Evolutionary conservation across 768 basidiomycete species (phyloP).

Genomic region (Trametes cingulata): DNA sequence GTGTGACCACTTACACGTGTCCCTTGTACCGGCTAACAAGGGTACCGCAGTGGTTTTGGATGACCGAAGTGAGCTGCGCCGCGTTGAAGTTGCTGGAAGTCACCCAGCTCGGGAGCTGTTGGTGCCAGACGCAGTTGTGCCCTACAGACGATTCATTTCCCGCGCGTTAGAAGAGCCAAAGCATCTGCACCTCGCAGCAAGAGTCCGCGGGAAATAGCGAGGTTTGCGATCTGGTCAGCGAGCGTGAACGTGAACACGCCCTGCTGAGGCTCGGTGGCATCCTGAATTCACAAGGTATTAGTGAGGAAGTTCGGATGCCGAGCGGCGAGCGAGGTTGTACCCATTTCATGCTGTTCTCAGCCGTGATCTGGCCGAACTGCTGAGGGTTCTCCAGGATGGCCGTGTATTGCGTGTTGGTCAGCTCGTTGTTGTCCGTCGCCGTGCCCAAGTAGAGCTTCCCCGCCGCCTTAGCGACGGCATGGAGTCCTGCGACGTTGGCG

Average conservation of each 20-base stretch:
- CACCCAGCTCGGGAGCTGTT: conserved; percentile 54
- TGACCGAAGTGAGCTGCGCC: conserved; percentile 42
- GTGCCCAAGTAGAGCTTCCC: conserved; percentile 50
- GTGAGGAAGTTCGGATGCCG: too few relatives aligned
- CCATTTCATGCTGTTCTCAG: conserved; percentile 50
- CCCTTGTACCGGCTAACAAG: conserved; percentile 55
- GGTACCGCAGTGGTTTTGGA: conserved; percentile 51
- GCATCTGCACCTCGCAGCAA: conserved; percentile 41
- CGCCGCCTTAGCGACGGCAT: conserved; percentile 39
- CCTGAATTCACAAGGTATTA: too few relatives aligned
- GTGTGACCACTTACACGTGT: conserved; percentile 40
- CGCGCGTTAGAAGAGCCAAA: background rate
- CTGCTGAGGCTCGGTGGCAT: conserved; percentile 51
- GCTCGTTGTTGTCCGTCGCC: conserved; percentile 48
- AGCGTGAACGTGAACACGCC: conserved; percentile 48
- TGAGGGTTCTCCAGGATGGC: conserved; percentile 39
- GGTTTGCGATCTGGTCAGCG: conserved; percentile 46
- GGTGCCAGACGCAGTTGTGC: conserved; percentile 49
- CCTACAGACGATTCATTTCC: conserved; percentile 6
- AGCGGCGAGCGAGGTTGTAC: conserved; percentile 13
- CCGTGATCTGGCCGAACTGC: conserved; percentile 46
- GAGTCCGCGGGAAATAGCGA: conserved; percentile 47
- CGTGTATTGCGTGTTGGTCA: conserved; percentile 39
- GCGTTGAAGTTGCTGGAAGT: conserved; percentile 44
- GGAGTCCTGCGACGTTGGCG: conserved; percentile 26